Conservation (phyloP, 768 basidiomycete genomes). For the Russula vinacea region DNA sequence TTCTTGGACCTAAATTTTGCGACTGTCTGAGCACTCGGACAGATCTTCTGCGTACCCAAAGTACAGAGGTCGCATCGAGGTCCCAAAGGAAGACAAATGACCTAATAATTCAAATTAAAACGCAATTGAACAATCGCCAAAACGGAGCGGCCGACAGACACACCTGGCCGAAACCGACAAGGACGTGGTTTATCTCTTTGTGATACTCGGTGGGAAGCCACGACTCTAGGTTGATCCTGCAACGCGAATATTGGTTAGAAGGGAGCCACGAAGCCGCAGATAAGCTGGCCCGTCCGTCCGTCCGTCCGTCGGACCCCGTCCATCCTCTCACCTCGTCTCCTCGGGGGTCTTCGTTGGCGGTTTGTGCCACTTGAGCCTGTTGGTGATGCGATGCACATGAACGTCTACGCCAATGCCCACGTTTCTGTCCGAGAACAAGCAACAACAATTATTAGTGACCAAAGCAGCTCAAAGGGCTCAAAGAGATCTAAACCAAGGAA, state of each 20-base stretch:
- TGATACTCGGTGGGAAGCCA: constrained; percentile 78
- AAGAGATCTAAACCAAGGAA: not conserved
- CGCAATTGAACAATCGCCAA: not conserved
- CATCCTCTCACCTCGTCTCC: constrained; percentile 62
- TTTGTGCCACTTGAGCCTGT: constrained; percentile 89
- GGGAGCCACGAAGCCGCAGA: not conserved
- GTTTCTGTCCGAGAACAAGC: constrained; percentile 48
- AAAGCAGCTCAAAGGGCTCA: not conserved
- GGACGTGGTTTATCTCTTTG: constrained; percentile 70
- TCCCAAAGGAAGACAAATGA: constrained; percentile 60
- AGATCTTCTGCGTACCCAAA: constrained; percentile 52
- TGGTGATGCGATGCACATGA: constrained; percentile 94
- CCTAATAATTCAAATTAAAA: constrained; percentile 43
- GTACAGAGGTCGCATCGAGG: constrained; percentile 66
- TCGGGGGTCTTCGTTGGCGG: constrained; percentile 82
- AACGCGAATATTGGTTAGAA: not conserved
- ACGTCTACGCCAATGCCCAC: constrained; percentile 93
- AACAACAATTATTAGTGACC: not conserved
- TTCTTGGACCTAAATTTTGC: constrained; percentile 30
- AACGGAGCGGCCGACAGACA: constrained; percentile 12
- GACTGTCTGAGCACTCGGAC: constrained; percentile 58
- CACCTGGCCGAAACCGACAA: constrained; percentile 87
- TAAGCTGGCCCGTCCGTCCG: not conserved
- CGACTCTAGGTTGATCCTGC: constrained; percentile 74
- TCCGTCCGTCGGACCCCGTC: too few relatives aligned